These are phyloP conservation scores for Thraustochytrium sp. DNA, from an alignment of 352 stramenopile genomes.

Conservation along the genomic window DNA sequence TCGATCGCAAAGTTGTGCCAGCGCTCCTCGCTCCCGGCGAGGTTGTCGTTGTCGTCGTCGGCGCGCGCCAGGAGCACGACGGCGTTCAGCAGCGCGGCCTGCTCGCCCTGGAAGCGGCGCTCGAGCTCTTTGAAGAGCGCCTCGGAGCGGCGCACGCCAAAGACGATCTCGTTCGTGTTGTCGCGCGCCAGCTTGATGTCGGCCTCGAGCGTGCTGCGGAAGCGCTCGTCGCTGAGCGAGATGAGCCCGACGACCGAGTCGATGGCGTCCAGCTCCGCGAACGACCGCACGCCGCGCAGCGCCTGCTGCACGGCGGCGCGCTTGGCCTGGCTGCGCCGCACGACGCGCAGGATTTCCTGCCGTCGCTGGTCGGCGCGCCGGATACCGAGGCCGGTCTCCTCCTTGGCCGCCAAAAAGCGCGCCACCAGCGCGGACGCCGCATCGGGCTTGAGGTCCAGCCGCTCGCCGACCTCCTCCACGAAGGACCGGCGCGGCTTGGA, in stretches of 20 bases:
- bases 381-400: neutral
- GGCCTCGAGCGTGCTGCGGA: neutral
- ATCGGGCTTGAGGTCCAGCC: neutral
- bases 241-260: conserved; percentile 22
- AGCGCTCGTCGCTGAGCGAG: neutral
- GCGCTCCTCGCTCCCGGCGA: neutral
- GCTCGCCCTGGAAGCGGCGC: conserved; percentile 13
- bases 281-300: neutral
- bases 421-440: neutral
- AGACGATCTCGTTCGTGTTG: conserved; percentile 26
- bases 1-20: conserved; percentile 6
- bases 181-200: conserved; percentile 26
- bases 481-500: neutral
- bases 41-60: neutral
- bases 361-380: neutral
- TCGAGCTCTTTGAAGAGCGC: neutral
- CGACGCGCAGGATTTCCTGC: conserved; percentile 1
- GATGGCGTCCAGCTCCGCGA: conserved; percentile 26
- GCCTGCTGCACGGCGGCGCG: neutral
- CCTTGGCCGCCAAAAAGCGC: neutral
- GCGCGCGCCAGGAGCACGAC: neutral
- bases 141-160: neutral
- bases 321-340: neutral
- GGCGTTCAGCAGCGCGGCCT: neutral
- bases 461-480: neutral